Evolutionary conservation across 192 early-diverging fungal species (phyloP), one percentile per base, ranked within the genome.

Genomic region (Coemansia sp.): DNA sequence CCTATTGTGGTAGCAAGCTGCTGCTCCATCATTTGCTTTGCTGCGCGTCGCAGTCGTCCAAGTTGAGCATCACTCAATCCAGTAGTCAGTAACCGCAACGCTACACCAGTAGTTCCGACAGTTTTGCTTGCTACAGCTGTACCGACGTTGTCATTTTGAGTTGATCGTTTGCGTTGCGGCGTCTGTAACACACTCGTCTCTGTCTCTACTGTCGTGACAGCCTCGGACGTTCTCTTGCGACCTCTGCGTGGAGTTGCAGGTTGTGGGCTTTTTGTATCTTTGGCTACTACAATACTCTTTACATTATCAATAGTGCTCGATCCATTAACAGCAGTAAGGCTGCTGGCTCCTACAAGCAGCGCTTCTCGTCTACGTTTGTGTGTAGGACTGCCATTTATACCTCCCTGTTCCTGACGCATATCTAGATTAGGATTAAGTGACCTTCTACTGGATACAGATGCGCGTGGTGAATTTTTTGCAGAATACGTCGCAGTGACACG

Each of bases 11-110:
- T 7, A 9, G 52, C 52, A 17, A 54, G 30, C 17, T 33, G 20
- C 32, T 52, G 39, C 21, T 23, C 33, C 36, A 57, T 57, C 33
- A 31, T 21, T 54, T 66, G 61, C 27, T 32, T 61, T 8, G 68
- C 60, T 59, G 74, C 68, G 7, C 60, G 64, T 32, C 54, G 56
- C 17, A 68, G 27, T 14, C 72, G 68, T 29, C 46, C 27, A 23
- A 65, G 31, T 59, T 69, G 76, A 22, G 63, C 51, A 23, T 63
- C 67, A 7, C 54, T 60, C 11, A 78, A 59, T 1, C 71, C 71
- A 0, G 76, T 78, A 20, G 67, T 56, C 50, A 73, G 67, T 0
- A 75, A 23, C 24, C 39, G 21, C 31, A 68, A 59, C 10, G 5
- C 39, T 46, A 14, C 39, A 14, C 39, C 39, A 46, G 9, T 46